Base-by-base conservation (phyloP, 2,329 filamentous ascomycete species). In the Magnaporthiopsis rhizophila region DNA sequence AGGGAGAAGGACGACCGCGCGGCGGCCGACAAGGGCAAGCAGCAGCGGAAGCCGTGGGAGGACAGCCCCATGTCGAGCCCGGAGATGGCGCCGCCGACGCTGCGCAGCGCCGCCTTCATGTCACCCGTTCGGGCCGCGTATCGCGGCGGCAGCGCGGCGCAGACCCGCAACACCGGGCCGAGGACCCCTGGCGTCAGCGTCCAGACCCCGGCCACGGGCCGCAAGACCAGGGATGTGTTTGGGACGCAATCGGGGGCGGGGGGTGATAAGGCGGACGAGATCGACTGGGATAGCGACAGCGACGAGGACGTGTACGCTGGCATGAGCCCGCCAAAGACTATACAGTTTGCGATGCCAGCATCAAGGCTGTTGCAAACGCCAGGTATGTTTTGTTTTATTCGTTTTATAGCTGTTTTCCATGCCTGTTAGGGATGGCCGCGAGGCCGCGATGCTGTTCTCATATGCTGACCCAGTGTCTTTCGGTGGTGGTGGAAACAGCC, bases 281-380 rank as follows among this genome's bases (percentile, higher is more conserved):
- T 87, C 65, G 82, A 81, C 24, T 95, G 92, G 88, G 89, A 93
- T 63, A 90, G 87, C 70, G 89, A 92, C 66, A 87, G 86, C 64
- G 89, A 89, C 34, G 85, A 86, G 12, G 85, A 88, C 58, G 72
- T 85, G 7, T 88, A 89, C 65, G 84, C 83, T 8, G 91, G 88
- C 7, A 89, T 92, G 76, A 97, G 91, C 71, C 95, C 95, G 34
- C 95, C 95, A 0, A 98, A 98, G 80, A 95, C 91, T 13, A 93
- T 96, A 66, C 90, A 93, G 71, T 96, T 96, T 74, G 88, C 89
- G 59, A 77, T 96, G 61, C 90, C 90, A 62, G 89, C 89, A 63
- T 90, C 87, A 57, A 88, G 90, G 72, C 77, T 96, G 28, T 75
- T 94, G 73, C 91, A 93, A 74, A 96, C 91, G 61, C 91, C 91